phyloP scores from a whole-genome alignment of 164 flowering plant species.

The Kingdonia uniflora region DNA sequence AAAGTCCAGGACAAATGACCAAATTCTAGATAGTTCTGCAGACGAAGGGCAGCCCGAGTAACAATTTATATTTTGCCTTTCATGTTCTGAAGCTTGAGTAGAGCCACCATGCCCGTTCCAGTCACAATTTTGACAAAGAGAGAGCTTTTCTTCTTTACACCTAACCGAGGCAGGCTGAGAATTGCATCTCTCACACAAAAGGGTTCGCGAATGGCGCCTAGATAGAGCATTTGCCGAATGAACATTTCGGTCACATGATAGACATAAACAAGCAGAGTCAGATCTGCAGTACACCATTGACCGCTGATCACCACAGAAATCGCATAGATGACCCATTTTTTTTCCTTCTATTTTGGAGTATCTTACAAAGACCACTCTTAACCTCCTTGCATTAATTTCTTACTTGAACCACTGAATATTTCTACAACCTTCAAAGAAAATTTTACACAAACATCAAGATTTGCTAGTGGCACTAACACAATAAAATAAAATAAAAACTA shows the following conservation, averaged over 20 bases:
- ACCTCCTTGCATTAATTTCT: no score
- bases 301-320: conserved; percentile 76
- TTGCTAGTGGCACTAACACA: no score
- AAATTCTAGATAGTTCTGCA: conserved; percentile 59
- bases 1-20: conserved; percentile 55
- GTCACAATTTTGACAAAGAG: conserved; percentile 89
- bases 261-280: conserved; percentile 82
- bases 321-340: conserved; percentile 76
- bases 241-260: conserved; percentile 86
- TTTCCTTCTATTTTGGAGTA: neutral
- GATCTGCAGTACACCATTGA: conserved; percentile 85
- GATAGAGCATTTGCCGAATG: conserved; percentile 96
- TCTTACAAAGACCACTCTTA: no score
- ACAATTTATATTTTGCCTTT: conserved; percentile 57
- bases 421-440: no score
- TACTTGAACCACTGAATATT: no score
- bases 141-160: conserved; percentile 57
- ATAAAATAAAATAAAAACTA: no score
- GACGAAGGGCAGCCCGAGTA: conserved; percentile 93
- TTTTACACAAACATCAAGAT: no score
- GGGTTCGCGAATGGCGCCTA: conserved; percentile 76
- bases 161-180: conserved; percentile 72
- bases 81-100: conserved; percentile 30
- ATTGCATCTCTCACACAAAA: conserved; percentile 78
- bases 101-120: conserved; percentile 35